Evolutionary conservation across 176 grass and related monocot species (phyloP).

Genomic region (Luzula sylvatica): DNA sequence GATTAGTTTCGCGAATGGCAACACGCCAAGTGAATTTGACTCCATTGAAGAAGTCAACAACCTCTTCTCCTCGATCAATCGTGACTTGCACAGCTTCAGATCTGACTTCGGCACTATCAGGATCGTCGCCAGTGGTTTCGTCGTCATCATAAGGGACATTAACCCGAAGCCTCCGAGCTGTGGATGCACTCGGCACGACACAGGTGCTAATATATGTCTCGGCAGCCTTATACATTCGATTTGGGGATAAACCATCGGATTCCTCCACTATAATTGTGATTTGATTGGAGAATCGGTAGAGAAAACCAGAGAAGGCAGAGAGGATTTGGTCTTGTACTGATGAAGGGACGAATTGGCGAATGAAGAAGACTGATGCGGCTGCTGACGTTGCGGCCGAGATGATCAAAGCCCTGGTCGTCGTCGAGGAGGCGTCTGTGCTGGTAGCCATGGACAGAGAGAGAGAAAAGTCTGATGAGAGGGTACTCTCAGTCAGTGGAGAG

Average conservation of each 20-base stretch:
- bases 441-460: not conserved
- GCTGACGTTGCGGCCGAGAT: conserved; percentile 11
- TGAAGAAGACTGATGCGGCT: conserved; percentile 5
- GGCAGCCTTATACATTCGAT: conserved; percentile 36
- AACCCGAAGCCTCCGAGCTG: conserved; percentile 22
- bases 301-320: conserved; percentile 18
- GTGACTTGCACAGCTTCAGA: conserved; percentile 32
- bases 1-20: not conserved
- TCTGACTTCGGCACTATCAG: conserved; percentile 8
- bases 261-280: conserved; percentile 48
- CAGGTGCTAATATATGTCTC: conserved; percentile 34
- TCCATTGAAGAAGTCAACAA: conserved; percentile 37
- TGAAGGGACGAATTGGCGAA: not conserved
- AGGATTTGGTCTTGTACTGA: conserved; percentile 20
- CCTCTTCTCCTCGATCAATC: conserved; percentile 49
- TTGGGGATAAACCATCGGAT: conserved; percentile 25
- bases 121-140: not conserved
- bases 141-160: conserved; percentile 29
- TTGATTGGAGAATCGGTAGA: conserved; percentile 20
- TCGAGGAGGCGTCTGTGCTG: not conserved
- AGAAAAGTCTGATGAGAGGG: too few species aligned
- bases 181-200: conserved; percentile 19
- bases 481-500: too few species aligned
- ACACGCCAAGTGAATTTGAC: conserved; percentile 46
- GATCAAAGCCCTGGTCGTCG: not conserved